phyloP scores from a whole-genome alignment of 768 basidiomycete genomes.

The Psilocybe cyanescens region DNA sequence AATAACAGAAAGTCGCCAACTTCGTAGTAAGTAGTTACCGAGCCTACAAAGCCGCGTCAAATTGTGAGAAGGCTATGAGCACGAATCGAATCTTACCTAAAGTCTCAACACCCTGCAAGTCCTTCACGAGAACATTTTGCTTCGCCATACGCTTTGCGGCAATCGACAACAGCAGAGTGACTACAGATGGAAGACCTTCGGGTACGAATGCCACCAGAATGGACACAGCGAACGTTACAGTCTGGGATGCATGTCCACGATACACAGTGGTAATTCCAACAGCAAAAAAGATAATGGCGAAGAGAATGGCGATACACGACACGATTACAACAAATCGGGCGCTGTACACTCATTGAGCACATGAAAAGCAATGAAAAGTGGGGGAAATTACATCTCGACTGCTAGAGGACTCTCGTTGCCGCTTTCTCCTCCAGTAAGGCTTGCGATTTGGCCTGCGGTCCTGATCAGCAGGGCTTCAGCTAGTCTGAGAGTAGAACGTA shows the following conservation, averaged over 20 bases:
- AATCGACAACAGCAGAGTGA: constrained; percentile 68
- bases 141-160: constrained; percentile 74
- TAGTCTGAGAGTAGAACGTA: constrained; percentile 21
- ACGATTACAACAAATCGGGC: constrained; percentile 65
- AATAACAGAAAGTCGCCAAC: constrained; percentile 11
- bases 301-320: constrained; percentile 62
- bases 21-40: constrained; percentile 29
- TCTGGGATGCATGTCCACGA: constrained; percentile 60
- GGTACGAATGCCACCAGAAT: constrained; percentile 65
- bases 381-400: constrained; percentile 56
- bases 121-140: constrained; percentile 74
- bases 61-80: constrained; percentile 20
- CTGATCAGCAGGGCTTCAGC: constrained; percentile 8
- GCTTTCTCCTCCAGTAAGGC: constrained; percentile 63
- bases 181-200: constrained; percentile 68
- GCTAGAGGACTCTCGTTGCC: constrained; percentile 71
- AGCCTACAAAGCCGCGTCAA: constrained; percentile 50
- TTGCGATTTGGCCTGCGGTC: constrained; percentile 63
- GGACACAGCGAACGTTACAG: constrained; percentile 66
- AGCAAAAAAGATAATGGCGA: constrained; percentile 66
- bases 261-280: constrained; percentile 71
- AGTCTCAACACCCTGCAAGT: constrained; percentile 74
- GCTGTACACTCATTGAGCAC: constrained; percentile 31
- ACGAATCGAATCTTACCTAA: constrained; percentile 44
- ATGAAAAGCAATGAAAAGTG: background rate